Conservation (phyloP, 2,329 filamentous ascomycete species). For the Chaetomium strumarium region DNA sequence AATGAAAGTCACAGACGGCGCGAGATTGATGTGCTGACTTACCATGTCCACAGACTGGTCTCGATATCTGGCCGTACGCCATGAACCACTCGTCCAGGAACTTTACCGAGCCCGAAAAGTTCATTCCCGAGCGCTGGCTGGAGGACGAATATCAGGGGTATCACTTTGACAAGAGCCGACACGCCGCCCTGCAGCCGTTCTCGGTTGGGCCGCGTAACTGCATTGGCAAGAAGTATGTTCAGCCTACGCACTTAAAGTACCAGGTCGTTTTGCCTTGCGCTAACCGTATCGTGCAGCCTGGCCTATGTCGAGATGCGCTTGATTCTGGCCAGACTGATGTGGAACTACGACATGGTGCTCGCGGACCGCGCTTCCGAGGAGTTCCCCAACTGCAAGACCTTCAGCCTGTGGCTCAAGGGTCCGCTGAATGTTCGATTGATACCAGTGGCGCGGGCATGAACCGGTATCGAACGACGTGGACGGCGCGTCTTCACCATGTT, state of each 20-base stretch:
- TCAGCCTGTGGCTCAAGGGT: constrained; percentile 34
- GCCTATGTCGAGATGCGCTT: constrained; percentile 41
- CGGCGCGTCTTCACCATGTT: no score
- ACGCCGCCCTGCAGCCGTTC: constrained; percentile 39
- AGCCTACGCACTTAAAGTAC: no score
- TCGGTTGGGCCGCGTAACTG: constrained; percentile 41
- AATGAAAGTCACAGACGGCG: no score
- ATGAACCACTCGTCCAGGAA: constrained; percentile 36
- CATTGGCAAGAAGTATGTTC: constrained; percentile 41
- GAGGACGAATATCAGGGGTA: constrained; percentile 16
- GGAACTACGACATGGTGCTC: constrained; percentile 41
- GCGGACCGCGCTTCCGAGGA: constrained; percentile 30
- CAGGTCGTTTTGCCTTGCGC: not conserved
- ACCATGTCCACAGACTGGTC: constrained; percentile 36
- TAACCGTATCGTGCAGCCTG: constrained; percentile 29
- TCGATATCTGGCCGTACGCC: constrained; percentile 39
- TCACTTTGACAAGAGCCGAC: constrained; percentile 33
- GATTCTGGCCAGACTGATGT: constrained; percentile 41
- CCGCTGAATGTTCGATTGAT: constrained; percentile 32
- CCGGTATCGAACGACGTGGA: not conserved
- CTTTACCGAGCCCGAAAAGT: constrained; percentile 39
- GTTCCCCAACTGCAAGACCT: constrained; percentile 31
- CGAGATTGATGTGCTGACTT: constrained; percentile 1
- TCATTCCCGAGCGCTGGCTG: constrained; percentile 42
- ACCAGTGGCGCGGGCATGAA: constrained; percentile 10